A percentile compares a stretch with the other conserved stretches of the same genome.
Conservation (phyloP, 2,329 filamentous ascomycete species). For the Atkinsonella hypoxylon region DNA sequence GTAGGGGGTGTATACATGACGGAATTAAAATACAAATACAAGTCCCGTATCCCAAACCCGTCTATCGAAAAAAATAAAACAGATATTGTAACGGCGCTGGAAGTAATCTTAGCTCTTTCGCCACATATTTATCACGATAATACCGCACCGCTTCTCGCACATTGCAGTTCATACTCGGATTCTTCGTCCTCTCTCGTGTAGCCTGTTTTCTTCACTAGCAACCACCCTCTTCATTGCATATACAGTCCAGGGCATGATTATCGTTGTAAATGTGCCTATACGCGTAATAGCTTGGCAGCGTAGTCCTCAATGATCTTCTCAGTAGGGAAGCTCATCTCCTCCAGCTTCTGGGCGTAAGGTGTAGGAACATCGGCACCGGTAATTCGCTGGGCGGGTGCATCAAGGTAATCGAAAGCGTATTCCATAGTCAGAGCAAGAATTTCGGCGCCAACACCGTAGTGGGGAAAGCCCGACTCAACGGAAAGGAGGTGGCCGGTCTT, state of each 20-base stretch:
- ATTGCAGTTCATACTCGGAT: conserved; percentile 1
- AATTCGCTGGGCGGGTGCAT: conserved; percentile 84
- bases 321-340: conserved; percentile 91
- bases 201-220: neutral
- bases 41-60: conserved; percentile 21
- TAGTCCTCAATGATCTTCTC: conserved; percentile 80
- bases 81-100: conserved; percentile 11
- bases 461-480: conserved; percentile 93
- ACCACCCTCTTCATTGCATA: neutral
- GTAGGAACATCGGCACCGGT: conserved; percentile 97
- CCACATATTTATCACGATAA: conserved; percentile 5
- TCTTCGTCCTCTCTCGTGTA: neutral
- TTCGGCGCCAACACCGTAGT: conserved; percentile 85
- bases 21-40: conserved; percentile 31
- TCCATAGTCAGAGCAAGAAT: conserved; percentile 93
- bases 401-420: conserved; percentile 95
- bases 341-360: conserved; percentile 83
- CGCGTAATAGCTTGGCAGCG: conserved; percentile 74
- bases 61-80: conserved; percentile 22
- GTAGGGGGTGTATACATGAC: conserved; percentile 24
- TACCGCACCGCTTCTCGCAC: conserved; percentile 5
- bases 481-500: conserved; percentile 89
- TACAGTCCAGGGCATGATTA: neutral
- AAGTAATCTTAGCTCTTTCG: conserved; percentile 9
- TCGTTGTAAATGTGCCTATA: conserved; percentile 36